phyloP scores from a whole-genome alignment of 345 rosid genomes.

The Pistacia vera region DNA sequence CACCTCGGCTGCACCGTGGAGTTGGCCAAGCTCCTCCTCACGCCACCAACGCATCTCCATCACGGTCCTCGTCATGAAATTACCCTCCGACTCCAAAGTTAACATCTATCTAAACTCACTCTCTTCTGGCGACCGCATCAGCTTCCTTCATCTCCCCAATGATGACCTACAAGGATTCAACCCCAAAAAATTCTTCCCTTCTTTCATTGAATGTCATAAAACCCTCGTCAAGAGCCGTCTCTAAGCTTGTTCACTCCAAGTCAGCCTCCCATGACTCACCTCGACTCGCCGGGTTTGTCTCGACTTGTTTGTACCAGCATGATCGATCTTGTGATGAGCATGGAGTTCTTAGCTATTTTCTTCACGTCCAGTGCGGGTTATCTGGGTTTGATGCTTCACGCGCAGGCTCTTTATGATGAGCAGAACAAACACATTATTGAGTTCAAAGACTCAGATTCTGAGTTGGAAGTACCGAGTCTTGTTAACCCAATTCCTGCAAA shows the following conservation, averaged over 20 bases:
- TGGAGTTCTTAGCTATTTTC: slow-evolving; percentile 37
- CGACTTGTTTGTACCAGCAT: slow-evolving; percentile 52
- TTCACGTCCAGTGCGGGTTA: slow-evolving; percentile 44
- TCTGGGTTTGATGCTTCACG: slow-evolving; percentile 29
- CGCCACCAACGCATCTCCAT: slow-evolving; percentile 44
- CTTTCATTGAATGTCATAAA: slow-evolving; percentile 31
- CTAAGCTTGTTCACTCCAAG: slow-evolving; percentile 8
- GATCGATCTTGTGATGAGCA: slow-evolving; percentile 52
- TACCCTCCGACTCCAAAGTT: slow-evolving; percentile 9
- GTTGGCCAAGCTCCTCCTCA: slow-evolving; percentile 42
- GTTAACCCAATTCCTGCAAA: slow-evolving; percentile 40
- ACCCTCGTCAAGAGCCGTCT: slow-evolving; percentile 35
- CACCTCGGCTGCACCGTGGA: slow-evolving; percentile 46
- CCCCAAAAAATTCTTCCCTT: neutral
- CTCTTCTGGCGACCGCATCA: slow-evolving; percentile 34
- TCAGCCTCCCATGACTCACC: slow-evolving; percentile 25
- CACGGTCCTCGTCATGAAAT: slow-evolving; percentile 44
- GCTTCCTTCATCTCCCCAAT: slow-evolving; percentile 37
- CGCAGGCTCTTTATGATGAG: slow-evolving; percentile 24
- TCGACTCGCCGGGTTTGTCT: slow-evolving; percentile 38
- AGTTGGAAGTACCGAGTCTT: slow-evolving; percentile 35
- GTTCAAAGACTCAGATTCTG: slow-evolving; percentile 36
- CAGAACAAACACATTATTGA: slow-evolving; percentile 25
- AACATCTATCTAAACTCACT: neutral
- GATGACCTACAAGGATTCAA: neutral